Evolutionary conservation across 345 rosid genomes (phyloP), one percentile per base, ranked within the genome.

Genomic region (Eucalyptus grandis): DNA sequence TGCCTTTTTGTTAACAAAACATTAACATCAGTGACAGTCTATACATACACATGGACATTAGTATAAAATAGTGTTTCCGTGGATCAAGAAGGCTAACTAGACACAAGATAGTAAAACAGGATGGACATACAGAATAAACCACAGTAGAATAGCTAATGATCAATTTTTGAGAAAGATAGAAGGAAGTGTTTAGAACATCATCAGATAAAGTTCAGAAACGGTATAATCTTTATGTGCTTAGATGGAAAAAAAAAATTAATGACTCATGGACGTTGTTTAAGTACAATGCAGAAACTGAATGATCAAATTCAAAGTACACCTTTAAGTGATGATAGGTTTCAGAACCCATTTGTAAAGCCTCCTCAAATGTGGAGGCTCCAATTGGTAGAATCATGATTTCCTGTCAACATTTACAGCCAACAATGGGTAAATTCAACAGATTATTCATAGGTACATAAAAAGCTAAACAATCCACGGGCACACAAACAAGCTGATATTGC

Each of bases 291-390:
- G 87, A 49, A 47, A 86, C 54, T 30, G 22, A 86, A 46, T 47
- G 77, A 54, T 89, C 21, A 11, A 87, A 86, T 89, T 69, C 49
- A 26, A 89, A 91, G 90, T 88, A 87, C 92, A 98, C 99, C 99
- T 98, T 98, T 89, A 98, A 95, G 91, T 98, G 99, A 91, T 96
- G 97, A 93, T 96, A 98, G 77, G 98, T 95, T 93, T 98, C 99
- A 85, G 99, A 92, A 91, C 99, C 99, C 98, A 97, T 96, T 90
- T 94, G 98, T 90, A 98, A 91, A 77, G 99, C 99, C 94, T 98
- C 99, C 93, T 95, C 95, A 94, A 97, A 97, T 91, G 94, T 97
- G 92, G 89, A 90, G 53, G 99, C 99, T 90, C 99, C 99, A 91
- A 92, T 90, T 49, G 99, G 99, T 87, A 97, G 95, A 91, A 98